Evolutionary conservation across 2,329 filamentous ascomycete species (phyloP).

Genomic region (Colletotrichum sp.): DNA sequence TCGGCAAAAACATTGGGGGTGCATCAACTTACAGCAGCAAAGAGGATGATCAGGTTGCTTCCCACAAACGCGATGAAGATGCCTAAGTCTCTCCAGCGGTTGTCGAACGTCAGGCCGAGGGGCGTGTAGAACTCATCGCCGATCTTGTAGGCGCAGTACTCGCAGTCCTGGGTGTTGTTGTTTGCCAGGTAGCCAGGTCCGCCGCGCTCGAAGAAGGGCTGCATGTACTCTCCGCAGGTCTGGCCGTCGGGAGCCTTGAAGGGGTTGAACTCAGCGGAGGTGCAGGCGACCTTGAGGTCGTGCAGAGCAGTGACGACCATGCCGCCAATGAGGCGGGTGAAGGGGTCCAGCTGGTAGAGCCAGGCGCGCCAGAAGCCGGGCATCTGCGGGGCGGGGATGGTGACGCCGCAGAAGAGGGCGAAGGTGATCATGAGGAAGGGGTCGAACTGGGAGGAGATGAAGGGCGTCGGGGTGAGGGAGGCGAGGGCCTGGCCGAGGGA

Average conservation of each 20-base stretch:
- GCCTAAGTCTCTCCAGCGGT: conserved; percentile 83
- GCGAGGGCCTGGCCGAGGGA: conserved; percentile 80
- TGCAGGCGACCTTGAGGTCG: conserved; percentile 66
- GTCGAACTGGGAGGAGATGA: conserved; percentile 80
- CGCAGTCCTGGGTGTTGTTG: conserved; percentile 69
- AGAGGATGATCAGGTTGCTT: conserved; percentile 73
- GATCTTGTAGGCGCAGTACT: conserved; percentile 82
- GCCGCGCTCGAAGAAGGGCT: conserved; percentile 69
- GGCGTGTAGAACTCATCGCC: conserved; percentile 81
- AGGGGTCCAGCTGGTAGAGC: conserved; percentile 84
- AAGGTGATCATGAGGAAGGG: conserved; percentile 86
- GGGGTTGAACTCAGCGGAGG: conserved; percentile 63
- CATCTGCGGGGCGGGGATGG: conserved; percentile 79
- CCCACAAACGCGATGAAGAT: conserved; percentile 79
- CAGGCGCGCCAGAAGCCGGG: conserved; percentile 79
- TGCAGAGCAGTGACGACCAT: conserved; percentile 83
- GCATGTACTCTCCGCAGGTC: conserved; percentile 80
- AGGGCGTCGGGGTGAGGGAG: conserved; percentile 77
- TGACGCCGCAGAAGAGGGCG: conserved; percentile 86
- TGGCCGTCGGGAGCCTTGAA: conserved; percentile 71
- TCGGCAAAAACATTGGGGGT: neutral
- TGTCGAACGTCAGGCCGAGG: conserved; percentile 68
- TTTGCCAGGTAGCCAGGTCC: conserved; percentile 74
- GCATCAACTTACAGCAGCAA: conserved; percentile 52
- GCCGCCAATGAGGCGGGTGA: conserved; percentile 80